A percentile compares a stretch with the other conserved stretches of the same genome.
Conservation (phyloP, 345 rosid species). For the Melaleuca quinquenervia region DNA sequence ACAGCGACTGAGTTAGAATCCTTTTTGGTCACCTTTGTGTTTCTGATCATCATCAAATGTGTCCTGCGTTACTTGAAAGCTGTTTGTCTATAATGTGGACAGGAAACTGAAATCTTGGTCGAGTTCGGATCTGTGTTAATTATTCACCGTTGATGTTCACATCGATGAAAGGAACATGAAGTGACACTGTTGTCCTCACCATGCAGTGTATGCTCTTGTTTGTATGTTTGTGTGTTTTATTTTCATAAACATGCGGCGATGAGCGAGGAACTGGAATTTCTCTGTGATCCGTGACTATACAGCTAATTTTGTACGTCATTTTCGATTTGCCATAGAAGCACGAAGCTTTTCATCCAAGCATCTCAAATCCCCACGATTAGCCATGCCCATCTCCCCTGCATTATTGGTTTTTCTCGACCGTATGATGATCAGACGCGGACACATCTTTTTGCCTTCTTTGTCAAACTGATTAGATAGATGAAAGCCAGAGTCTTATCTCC, state of each 20-base stretch:
- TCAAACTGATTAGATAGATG: not conserved
- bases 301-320: not conserved
- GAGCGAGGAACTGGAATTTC: not conserved
- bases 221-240: not conserved
- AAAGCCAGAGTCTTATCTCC: not conserved
- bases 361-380: not conserved
- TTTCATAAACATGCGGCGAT: not conserved
- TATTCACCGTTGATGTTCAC: not conserved
- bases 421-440: not conserved
- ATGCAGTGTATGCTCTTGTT: not conserved
- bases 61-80: not conserved
- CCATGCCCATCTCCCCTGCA: not conserved
- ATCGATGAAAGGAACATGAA: not conserved
- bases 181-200: not conserved
- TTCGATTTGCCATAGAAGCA: not conserved
- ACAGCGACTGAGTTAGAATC: not conserved
- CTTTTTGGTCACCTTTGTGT: not conserved
- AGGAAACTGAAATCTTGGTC: not conserved
- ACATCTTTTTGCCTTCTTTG: not conserved
- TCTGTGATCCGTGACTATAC: not conserved
- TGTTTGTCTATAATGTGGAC: not conserved
- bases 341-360: not conserved
- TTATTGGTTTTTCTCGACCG: not conserved
- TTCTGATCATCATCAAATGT: not conserved
- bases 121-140: not conserved